Conservation (phyloP, 2,329 filamentous ascomycete species). For the Periconia macrospinosa region DNA sequence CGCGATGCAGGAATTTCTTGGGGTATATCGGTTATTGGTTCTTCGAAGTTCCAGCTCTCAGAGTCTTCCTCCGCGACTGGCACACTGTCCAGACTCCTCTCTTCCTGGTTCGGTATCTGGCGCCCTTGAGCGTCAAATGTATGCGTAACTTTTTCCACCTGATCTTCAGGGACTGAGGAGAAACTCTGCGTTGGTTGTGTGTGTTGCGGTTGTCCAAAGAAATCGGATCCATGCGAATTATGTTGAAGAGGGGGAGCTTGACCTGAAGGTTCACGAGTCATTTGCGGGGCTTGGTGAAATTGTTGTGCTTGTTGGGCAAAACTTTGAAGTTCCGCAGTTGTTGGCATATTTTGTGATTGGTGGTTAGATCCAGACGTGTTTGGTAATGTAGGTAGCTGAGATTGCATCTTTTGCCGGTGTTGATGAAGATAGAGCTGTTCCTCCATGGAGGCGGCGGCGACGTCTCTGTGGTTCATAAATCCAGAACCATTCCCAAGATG, state of each 20-base stretch:
- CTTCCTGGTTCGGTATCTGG: constrained; percentile 50
- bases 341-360: constrained; percentile 56
- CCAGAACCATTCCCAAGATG: constrained; percentile 42
- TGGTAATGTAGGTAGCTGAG: constrained; percentile 42
- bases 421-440: constrained; percentile 60
- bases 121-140: constrained; percentile 61
- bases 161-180: constrained; percentile 54
- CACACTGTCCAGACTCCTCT: constrained; percentile 29
- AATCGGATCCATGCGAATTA: constrained; percentile 26
- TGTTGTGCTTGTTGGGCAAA: constrained; percentile 40
- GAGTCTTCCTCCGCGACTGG: constrained; percentile 54
- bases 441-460: constrained; percentile 59
- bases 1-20: constrained; percentile 58
- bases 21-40: constrained; percentile 64
- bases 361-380: constrained; percentile 60
- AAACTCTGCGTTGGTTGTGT: constrained; percentile 45
- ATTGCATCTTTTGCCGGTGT: constrained; percentile 56
- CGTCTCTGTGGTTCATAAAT: constrained; percentile 45
- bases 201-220: constrained; percentile 43
- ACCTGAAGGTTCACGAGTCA: constrained; percentile 47
- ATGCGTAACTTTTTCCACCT: constrained; percentile 60
- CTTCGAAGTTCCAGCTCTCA: constrained; percentile 94
- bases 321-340: constrained; percentile 45
- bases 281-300: constrained; percentile 46
- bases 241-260: constrained; percentile 46